These are phyloP conservation scores for Talaromyces sp. DNA, from an alignment of 2,329 filamentous ascomycete species.

Conservation along the genomic window DNA sequence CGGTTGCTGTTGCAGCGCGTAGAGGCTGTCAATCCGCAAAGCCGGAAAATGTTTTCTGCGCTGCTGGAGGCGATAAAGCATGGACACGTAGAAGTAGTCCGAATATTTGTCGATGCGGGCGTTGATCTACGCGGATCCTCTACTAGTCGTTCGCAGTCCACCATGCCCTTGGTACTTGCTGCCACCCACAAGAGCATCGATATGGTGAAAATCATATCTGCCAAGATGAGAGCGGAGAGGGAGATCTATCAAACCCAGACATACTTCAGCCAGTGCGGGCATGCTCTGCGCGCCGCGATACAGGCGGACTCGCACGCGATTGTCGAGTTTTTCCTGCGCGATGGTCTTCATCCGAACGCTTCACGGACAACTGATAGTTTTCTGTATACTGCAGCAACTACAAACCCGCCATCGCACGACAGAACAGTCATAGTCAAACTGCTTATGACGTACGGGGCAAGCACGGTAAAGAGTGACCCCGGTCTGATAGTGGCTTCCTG, in stretches of 20 bases:
- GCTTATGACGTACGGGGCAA: neutral
- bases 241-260: neutral
- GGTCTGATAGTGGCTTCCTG: neutral
- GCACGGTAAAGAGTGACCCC: neutral
- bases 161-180: neutral
- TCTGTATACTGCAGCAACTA: neutral
- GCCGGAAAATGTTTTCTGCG: neutral
- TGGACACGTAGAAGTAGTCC: neutral
- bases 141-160: too few species aligned
- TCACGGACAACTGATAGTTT: neutral
- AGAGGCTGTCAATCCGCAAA: neutral
- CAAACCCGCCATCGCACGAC: neutral
- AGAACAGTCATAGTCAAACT: neutral
- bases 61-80: neutral
- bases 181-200: neutral
- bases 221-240: neutral
- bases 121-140: neutral
- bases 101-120: neutral
- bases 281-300: neutral
- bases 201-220: neutral
- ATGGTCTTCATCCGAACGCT: neutral
- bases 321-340: neutral
- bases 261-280: neutral
- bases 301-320: neutral
- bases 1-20: neutral